Conservation (phyloP, 176 grass and related monocot species). For the Metroxylon sagu region DNA sequence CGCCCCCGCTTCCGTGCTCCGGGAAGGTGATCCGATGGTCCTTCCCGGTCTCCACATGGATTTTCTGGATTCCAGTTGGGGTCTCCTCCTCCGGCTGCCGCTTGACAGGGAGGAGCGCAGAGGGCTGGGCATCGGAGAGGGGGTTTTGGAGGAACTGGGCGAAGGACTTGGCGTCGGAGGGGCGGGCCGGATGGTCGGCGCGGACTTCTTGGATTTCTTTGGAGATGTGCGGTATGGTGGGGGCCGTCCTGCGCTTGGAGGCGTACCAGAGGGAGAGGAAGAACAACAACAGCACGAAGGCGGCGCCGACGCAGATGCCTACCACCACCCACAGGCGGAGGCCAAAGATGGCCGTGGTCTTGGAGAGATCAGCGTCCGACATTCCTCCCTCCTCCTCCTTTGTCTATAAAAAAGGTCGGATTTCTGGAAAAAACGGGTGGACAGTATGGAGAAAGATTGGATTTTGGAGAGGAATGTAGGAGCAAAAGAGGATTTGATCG, state of each 20-base stretch:
- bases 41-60: constrained; percentile 82
- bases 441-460: constrained; percentile 18
- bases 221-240: constrained; percentile 15
- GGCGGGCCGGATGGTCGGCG: constrained; percentile 9
- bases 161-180: constrained; percentile 18
- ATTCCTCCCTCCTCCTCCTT: constrained; percentile 18
- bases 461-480: constrained; percentile 13
- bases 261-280: constrained; percentile 65
- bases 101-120: too few species aligned
- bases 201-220: constrained; percentile 58
- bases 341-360: constrained; percentile 71
- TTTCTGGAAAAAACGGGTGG: constrained; percentile 17
- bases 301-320: constrained; percentile 63
- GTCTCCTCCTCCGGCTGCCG: neutral
- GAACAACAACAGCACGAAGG: constrained; percentile 75
- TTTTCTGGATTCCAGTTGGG: constrained; percentile 25
- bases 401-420: constrained; percentile 14
- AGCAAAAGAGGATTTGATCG: constrained; percentile 19
- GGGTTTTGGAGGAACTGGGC: constrained; percentile 30
- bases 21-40: constrained; percentile 89
- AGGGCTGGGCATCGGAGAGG: constrained; percentile 25
- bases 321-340: constrained; percentile 74
- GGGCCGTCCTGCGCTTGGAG: constrained; percentile 18
- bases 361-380: constrained; percentile 71
- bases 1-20: constrained; percentile 52